Conservation (phyloP, 441 rosid species). For the Mallotus repandus region DNA sequence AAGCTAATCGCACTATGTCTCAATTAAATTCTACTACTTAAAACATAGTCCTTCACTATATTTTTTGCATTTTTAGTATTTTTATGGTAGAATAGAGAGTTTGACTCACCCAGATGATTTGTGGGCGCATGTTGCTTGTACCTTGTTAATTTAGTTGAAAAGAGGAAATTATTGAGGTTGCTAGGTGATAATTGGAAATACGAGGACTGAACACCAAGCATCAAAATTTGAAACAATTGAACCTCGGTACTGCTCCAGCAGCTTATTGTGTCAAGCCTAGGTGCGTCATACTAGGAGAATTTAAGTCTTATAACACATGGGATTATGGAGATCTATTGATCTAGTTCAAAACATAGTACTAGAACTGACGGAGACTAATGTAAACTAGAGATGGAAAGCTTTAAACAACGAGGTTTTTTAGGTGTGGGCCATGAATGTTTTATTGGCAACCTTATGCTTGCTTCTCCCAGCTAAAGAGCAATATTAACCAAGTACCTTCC, state of each 20-base stretch:
- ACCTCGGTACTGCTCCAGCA: background rate
- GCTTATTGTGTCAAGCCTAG: no score
- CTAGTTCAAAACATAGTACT: no score
- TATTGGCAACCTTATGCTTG: no score
- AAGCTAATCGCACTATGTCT: background rate
- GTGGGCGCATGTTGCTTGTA: background rate
- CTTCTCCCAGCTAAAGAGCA: background rate
- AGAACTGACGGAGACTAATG: no score
- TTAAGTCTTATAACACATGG: no score
- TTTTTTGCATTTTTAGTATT: background rate
- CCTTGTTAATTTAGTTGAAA: background rate
- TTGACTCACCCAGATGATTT: background rate
- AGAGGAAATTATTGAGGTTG: background rate
- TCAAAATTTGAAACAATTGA: background rate
- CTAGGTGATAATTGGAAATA: no score
- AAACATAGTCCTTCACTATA: background rate
- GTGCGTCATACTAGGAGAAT: no score
- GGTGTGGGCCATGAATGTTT: no score
- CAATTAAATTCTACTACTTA: background rate
- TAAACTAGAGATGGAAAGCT: no score
- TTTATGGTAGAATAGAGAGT: background rate
- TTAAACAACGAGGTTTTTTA: no score
- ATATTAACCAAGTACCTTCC: slow-evolving; percentile 48
- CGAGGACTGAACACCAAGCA: background rate
- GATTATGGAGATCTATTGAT: no score